Percentiles rank a stretch among this genome's conserved stretches.
These are phyloP conservation scores for Flaveria robusta DNA, from an alignment of 129 eudicot genomes.

Conservation along the genomic window DNA sequence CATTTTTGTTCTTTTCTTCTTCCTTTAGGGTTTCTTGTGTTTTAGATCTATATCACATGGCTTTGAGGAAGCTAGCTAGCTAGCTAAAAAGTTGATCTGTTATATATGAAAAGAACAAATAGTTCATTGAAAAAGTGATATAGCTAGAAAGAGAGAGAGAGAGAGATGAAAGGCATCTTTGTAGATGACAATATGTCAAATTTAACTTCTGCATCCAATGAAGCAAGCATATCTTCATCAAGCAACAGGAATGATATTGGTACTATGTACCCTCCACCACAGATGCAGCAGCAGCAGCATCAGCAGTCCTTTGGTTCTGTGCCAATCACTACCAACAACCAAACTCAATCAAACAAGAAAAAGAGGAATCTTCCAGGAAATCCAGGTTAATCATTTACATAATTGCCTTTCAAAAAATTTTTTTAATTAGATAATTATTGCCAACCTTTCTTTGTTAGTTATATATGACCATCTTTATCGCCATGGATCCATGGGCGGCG, in stretches of 20 bases:
- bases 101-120: conserved; percentile 20
- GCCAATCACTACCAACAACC: conserved; percentile 36
- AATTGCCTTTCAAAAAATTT: no score
- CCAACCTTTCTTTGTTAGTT: conserved; percentile 2
- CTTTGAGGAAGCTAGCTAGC: conserved; percentile 10
- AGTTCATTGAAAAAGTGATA: conserved; percentile 6
- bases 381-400: conserved; percentile 41
- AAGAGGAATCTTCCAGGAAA: conserved; percentile 75
- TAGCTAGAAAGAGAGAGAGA: conserved; percentile 5
- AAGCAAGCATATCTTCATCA: conserved; percentile 62
- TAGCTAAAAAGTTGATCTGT: conserved; percentile 25
- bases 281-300: conserved; percentile 36
- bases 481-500: no score
- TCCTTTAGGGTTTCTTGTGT: conserved; percentile 40
- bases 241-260: conserved; percentile 60
- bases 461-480: no score
- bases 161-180: conserved; percentile 49
- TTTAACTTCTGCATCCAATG: conserved; percentile 74
- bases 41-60: conserved; percentile 37
- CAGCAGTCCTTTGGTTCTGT: conserved; percentile 49
- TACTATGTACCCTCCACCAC: conserved; percentile 53
- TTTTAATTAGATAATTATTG: neutral
- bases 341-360: conserved; percentile 55
- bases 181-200: conserved; percentile 64
- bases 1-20: conserved; percentile 32